Conservation (phyloP, 805 yeast genomes). For the Kodamaea lidongshanica region DNA sequence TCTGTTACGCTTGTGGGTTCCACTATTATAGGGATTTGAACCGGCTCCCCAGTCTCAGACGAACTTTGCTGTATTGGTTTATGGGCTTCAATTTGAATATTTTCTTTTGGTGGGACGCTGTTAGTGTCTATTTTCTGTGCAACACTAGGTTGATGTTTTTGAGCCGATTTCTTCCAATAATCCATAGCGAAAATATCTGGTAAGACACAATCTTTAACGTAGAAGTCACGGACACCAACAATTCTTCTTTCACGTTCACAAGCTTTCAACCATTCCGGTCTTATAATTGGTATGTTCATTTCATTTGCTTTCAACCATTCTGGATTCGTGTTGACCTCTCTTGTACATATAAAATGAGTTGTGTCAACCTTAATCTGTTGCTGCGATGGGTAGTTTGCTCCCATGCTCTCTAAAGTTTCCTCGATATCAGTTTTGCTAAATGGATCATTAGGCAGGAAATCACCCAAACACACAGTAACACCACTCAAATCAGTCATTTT, state of each 20-base stretch:
- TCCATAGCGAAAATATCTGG: constrained; percentile 39
- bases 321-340: constrained; percentile 53
- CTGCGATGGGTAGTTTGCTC: constrained; percentile 71
- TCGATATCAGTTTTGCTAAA: constrained; percentile 49
- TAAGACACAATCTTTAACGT: constrained; percentile 50
- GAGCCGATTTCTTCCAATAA: constrained; percentile 30
- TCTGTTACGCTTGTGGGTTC: no score
- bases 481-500: constrained; percentile 95
- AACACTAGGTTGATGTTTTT: no score
- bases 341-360: constrained; percentile 80
- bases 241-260: constrained; percentile 84
- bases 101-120: background rate
- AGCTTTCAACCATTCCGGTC: constrained; percentile 96
- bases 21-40: no score
- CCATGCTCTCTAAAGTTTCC: constrained; percentile 58
- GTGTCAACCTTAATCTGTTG: constrained; percentile 76
- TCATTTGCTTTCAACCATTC: constrained; percentile 77
- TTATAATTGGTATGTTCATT: constrained; percentile 83
- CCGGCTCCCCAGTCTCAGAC: no score
- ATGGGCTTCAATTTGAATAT: background rate
- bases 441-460: constrained; percentile 52
- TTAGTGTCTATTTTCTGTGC: constrained; percentile 1
- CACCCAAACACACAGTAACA: constrained; percentile 85
- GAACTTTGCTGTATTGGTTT: constrained; percentile 4
- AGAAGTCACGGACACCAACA: constrained; percentile 87